Evolutionary conservation across 202 grass and related monocot genomes (phyloP).

Genomic region (Setaria viridis): DNA sequence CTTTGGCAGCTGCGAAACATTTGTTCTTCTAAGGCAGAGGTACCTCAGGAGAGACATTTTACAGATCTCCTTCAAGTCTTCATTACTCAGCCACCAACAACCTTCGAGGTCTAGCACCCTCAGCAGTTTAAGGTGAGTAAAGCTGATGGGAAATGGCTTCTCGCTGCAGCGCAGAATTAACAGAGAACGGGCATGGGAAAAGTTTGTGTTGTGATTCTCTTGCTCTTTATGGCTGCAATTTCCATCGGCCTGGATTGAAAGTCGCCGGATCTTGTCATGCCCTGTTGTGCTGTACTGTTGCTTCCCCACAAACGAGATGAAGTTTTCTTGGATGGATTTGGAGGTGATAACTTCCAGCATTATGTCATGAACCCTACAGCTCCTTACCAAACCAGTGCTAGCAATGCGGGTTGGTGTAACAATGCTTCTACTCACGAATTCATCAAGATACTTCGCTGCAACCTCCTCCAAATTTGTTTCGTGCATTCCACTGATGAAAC

Average conservation of each 20-base stretch:
- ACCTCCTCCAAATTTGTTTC: neutral
- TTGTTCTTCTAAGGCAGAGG: constrained; percentile 22
- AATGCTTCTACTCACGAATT: constrained; percentile 16
- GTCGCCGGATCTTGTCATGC: constrained; percentile 19
- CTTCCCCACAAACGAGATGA: constrained; percentile 6
- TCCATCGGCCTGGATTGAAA: neutral
- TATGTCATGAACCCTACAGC: constrained; percentile 38
- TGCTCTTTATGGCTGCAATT: neutral
- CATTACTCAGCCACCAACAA: neutral
- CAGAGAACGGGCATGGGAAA: neutral
- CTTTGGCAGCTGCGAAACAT: constrained; percentile 7
- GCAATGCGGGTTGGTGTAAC: neutral
- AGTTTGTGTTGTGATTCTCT: neutral
- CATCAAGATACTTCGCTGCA: neutral
- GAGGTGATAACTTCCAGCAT: constrained; percentile 32
- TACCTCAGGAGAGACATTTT: constrained; percentile 29
- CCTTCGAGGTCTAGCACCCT: constrained; percentile 41
- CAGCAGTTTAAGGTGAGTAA: neutral
- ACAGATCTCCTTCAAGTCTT: constrained; percentile 22
- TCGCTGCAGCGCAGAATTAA: neutral
- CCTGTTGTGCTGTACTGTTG: neutral
- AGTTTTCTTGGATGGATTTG: constrained; percentile 34
- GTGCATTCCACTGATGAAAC: neutral
- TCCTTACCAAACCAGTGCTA: neutral
- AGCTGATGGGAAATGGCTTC: neutral